These are phyloP conservation scores for Inosperma sp. DNA, from an alignment of 768 basidiomycete genomes.

Conservation along the genomic window DNA sequence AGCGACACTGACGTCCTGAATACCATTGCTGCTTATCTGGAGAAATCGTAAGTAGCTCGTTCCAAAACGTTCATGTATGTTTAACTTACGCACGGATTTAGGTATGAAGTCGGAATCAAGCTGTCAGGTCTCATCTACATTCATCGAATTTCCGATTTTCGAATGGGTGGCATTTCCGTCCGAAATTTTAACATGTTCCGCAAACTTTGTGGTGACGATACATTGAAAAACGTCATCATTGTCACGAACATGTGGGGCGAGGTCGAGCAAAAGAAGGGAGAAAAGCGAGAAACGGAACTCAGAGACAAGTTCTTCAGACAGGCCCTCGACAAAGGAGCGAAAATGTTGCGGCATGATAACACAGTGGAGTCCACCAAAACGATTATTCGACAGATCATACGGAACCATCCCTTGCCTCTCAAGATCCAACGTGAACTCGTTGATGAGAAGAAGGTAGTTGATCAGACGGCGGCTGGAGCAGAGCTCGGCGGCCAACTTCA, in stretches of 20 bases:
- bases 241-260: too few species aligned
- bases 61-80: background rate
- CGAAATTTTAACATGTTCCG: too few species aligned
- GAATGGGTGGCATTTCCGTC: conserved; percentile 47
- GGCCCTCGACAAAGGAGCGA: conserved; percentile 46
- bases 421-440: conserved; percentile 55
- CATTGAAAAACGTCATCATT: conserved; percentile 47
- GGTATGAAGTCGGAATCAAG: conserved; percentile 32
- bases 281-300: conserved; percentile 44
- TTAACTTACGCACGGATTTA: conserved; percentile 13
- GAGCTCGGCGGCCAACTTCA: conserved; percentile 49
- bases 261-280: conserved; percentile 34
- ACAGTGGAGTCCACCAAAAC: conserved; percentile 37
- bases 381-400: conserved; percentile 40
- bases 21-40: conserved; percentile 43
- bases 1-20: conserved; percentile 45
- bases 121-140: conserved; percentile 51
- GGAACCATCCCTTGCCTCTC: conserved; percentile 38
- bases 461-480: conserved; percentile 49
- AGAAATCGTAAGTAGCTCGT: conserved; percentile 26
- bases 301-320: conserved; percentile 44
- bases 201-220: too few species aligned
- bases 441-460: conserved; percentile 41
- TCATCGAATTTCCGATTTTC: conserved; percentile 49
- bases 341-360: conserved; percentile 38